A percentile compares a stretch with the other conserved stretches of the same genome.
Conservation (phyloP, 768 basidiomycete genomes). For the Mycena vitilis region DNA sequence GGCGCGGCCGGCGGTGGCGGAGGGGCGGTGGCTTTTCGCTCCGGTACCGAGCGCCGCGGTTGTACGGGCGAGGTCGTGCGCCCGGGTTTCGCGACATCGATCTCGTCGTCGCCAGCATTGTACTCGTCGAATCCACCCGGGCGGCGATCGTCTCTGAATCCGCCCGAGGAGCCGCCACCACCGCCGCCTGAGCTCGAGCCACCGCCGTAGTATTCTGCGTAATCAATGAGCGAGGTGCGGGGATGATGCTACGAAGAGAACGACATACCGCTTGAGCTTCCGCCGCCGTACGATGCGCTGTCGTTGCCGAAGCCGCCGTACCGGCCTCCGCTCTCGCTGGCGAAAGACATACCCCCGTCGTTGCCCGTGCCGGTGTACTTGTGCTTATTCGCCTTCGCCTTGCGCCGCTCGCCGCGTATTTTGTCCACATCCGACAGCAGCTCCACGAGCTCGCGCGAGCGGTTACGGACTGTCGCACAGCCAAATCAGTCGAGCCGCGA, state of each 20-base stretch:
- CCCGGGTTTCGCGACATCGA: conserved; percentile 44
- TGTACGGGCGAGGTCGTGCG: conserved; percentile 47
- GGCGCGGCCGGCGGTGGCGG: conserved; percentile 56
- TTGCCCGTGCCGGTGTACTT: conserved; percentile 93
- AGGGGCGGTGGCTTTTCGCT: conserved; percentile 52
- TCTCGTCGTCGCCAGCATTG: conserved; percentile 94
- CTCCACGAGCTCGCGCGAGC: conserved; percentile 92
- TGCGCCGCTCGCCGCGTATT: conserved; percentile 89
- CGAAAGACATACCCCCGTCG: conserved; percentile 70
- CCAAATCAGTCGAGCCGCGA: background rate
- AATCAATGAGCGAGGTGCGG: background rate
- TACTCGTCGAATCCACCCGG: conserved; percentile 89
- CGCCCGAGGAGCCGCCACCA: conserved; percentile 50
- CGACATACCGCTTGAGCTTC: conserved; percentile 44
- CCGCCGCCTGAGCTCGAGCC: conserved; percentile 54
- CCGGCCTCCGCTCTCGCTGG: conserved; percentile 59
- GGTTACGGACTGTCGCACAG: conserved; percentile 84
- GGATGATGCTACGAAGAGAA: background rate
- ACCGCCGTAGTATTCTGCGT: conserved; percentile 43
- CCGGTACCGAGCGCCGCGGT: conserved; percentile 40
- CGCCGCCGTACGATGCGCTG: conserved; percentile 52
- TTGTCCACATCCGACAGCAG: conserved; percentile 91
- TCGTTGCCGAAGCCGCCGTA: conserved; percentile 62
- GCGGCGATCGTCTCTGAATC: conserved; percentile 70
- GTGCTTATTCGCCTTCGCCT: conserved; percentile 89